Evolutionary conservation across 352 stramenopile species (phyloP), one percentile per base, ranked within the genome.

Genomic region (Phytophthora kernoviae): DNA sequence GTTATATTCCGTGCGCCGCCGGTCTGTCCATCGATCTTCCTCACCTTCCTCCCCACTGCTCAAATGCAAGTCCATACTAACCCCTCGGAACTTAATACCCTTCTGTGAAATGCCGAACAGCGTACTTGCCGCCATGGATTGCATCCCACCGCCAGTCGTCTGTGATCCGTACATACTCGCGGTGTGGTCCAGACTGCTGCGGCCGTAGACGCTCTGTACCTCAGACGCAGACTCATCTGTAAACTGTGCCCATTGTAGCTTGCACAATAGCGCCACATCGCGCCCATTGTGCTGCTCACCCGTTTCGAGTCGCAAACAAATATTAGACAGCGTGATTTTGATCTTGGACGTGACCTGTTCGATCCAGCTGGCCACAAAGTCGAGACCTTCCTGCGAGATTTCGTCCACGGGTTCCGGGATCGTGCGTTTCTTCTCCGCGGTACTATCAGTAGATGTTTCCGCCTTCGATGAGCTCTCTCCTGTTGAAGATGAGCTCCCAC

Each of bases 271-370:
- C 12, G 87, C 83, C 7, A 91, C 76, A 58, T 91, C 77, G 32
- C 80, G 77, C 41, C 66, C 80, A 40, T 77, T 85, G 36, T 83
- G 65, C 17, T 80, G 61, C 26, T 90, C 75, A 7, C 79, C 71
- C 0, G 87, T 91, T 64, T 94, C 85, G 12, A 96, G 51, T 1
- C 83, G 70, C 30, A 94, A 43, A 26, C 87, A 96, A 50, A 96
- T 85, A 60, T 96, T 96, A 17, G 87, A 90, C 41, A 96, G 46
- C 32, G 87, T 96, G 6, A 96, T 73, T 63, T 96, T 96, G 64
- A 96, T 94, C 58, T 94, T 96, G 40, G 85, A 94, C 53, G 87
- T 94, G 11, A 96, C 87, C 39, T 93, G 87, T 54, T 96, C 87
- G 50, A 96, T 96, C 87, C 87, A 96, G 45, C 81, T 92, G 18